Base-by-base conservation (phyloP, 106 monocot genomes). In the Xerophyta viscosa region DNA sequence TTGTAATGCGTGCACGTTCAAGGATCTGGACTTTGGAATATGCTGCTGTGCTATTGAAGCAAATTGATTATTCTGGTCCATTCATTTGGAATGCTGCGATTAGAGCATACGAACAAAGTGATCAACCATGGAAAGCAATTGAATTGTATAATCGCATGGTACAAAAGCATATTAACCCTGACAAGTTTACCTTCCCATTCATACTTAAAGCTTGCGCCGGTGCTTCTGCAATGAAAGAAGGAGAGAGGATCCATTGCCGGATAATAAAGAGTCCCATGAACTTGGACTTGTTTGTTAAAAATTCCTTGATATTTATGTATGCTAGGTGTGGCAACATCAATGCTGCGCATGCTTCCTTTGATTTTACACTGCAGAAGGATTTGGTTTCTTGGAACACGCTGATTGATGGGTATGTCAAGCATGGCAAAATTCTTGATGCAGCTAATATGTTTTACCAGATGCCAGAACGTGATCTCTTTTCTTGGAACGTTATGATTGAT, bases 141-240 rank as follows among this genome's bases (percentile, higher is more conserved):
- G 25, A 54, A 18, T 24, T 70, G 17, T 86, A 55, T 57, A 25
- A 51, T 9, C 42, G 48, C 44, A 86, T 86, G 86, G 5, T 63
- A 23, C 13, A 41, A 6, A 66, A 47, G 27, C 3, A 18, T 29
- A 47, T 77, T 1, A 13, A 13, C 9, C 77, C 63, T 17, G 73
- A 86, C 53, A 80, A 81, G 43, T 81, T 74, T 46, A 81, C 79
- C 20, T 79, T 64, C 28, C 72, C 73, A 27, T 68, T 79, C 24
- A 45, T 69, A 2, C 64, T 79, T 31, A 79, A 73, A 60, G 79
- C 73, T 1, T 79, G 79, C 41, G 60, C 63, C 13, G 55, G 50
- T 29, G 41, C 20, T 20, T 3, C 2, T 6, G 63, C 64, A 2
- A 17, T 65, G 2, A 53, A 37, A 41, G 73, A 73, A 50, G 79